Evolutionary conservation across 768 basidiomycete genomes (phyloP).

Genomic region (Lentinus brumalis): DNA sequence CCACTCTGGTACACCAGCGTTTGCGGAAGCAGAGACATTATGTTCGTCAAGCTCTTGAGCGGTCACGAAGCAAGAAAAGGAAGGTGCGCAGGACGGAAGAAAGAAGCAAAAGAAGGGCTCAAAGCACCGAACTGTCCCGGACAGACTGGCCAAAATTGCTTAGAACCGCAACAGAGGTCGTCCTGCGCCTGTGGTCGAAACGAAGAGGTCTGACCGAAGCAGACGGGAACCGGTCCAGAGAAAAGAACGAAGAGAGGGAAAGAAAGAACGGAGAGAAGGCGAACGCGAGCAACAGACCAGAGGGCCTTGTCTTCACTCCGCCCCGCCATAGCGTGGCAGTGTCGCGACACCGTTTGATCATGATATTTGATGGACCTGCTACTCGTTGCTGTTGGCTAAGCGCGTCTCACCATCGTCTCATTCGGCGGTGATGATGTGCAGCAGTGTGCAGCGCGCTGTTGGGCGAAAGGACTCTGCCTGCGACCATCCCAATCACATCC

Average conservation of each 20-base stretch:
- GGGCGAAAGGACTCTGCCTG: too few species aligned
- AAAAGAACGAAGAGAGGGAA: slow-evolving; percentile 15
- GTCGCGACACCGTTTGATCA: slow-evolving; percentile 8
- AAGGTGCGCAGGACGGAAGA: slow-evolving; percentile 22
- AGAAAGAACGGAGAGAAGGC: slow-evolving; percentile 19
- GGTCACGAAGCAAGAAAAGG: slow-evolving; percentile 27
- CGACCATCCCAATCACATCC: neutral
- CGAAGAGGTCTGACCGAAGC: slow-evolving; percentile 30
- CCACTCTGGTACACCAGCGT: slow-evolving; percentile 28
- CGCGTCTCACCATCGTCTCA: slow-evolving; percentile 8
- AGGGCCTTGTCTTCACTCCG: slow-evolving; percentile 19
- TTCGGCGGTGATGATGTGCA: neutral
- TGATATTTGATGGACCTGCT: slow-evolving; percentile 15
- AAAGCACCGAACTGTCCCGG: slow-evolving; percentile 28
- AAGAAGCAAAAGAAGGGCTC: slow-evolving; percentile 20
- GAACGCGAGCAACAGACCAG: slow-evolving; percentile 17
- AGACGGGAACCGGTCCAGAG: slow-evolving; percentile 31
- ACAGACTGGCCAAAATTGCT: slow-evolving; percentile 30
- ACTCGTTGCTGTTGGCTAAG: slow-evolving; percentile 8
- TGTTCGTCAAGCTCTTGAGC: slow-evolving; percentile 25
- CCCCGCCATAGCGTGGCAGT: slow-evolving; percentile 5
- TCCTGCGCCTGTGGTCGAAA: slow-evolving; percentile 44
- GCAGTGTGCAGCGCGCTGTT: too few species aligned
- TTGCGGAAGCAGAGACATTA: slow-evolving; percentile 21
- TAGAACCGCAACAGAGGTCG: slow-evolving; percentile 33